Conservation (phyloP, 257 asterid species). For the Schizonepeta tenuifolia region DNA sequence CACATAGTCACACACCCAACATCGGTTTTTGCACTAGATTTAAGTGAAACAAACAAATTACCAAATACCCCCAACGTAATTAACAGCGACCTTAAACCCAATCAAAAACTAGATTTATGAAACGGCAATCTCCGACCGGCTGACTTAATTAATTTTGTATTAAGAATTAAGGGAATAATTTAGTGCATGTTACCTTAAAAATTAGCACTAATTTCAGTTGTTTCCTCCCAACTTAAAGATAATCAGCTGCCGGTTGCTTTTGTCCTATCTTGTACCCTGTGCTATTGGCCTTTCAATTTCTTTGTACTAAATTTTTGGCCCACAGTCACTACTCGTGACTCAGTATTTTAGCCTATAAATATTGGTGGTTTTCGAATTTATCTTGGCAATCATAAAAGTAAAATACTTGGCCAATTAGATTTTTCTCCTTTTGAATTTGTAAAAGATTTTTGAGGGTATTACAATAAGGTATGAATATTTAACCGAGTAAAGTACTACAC, state of each 20-base stretch:
- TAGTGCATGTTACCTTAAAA: constrained; percentile 26
- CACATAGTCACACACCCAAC: constrained; percentile 7
- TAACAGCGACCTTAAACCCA: constrained; percentile 27
- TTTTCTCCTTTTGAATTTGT: neutral
- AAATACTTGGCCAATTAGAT: neutral
- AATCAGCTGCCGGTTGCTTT: constrained; percentile 29
- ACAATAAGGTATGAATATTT: no score
- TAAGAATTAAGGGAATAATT: neutral
- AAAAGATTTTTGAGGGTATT: no score
- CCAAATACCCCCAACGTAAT: constrained; percentile 2
- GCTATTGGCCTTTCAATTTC: neutral
- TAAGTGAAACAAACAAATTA: constrained; percentile 23
- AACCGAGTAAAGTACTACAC: no score
- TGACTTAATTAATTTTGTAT: constrained; percentile 17
- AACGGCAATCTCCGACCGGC: constrained; percentile 37
- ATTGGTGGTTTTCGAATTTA: neutral
- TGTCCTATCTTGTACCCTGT: constrained; percentile 10
- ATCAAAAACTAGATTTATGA: constrained; percentile 20
- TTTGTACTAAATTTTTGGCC: neutral
- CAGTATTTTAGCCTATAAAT: no score
- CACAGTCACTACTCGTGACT: neutral
- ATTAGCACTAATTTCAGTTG: constrained; percentile 22
- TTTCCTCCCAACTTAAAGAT: constrained; percentile 19
- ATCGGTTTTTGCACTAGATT: constrained; percentile 19
- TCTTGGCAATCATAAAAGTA: neutral